Percentiles rank a stretch among this genome's conserved stretches.
phyloP scores from a whole-genome alignment of 345 rosid genomes.

The Lepidium aucheri region DNA sequence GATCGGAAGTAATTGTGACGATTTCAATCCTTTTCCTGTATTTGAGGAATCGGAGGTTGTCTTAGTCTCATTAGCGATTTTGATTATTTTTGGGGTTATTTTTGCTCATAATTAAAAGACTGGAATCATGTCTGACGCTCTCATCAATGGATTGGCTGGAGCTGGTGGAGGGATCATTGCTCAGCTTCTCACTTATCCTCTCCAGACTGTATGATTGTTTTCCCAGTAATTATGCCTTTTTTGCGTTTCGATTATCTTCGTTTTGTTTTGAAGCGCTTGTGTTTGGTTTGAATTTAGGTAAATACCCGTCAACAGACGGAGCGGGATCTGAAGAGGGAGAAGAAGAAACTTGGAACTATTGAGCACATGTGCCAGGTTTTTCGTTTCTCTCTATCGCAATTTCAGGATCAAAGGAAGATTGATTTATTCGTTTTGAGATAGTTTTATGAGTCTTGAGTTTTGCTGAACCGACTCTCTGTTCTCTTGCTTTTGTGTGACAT shows the following conservation, averaged over 20 bases:
- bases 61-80: slow-evolving; percentile 3
- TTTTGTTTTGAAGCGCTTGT: not conserved
- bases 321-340: slow-evolving; percentile 75
- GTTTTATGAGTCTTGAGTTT: not conserved
- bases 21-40: not conserved
- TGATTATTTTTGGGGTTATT: not conserved
- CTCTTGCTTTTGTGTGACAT: not conserved
- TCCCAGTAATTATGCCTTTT: not conserved
- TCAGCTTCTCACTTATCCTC: slow-evolving; percentile 91
- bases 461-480: not conserved
- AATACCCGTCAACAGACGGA: slow-evolving; percentile 97
- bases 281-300: slow-evolving; percentile 37
- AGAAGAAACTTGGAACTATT: slow-evolving; percentile 65
- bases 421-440: not conserved
- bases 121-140: slow-evolving; percentile 76
- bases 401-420: not conserved
- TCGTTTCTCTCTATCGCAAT: not conserved
- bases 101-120: not conserved
- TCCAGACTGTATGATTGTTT: slow-evolving; percentile 59
- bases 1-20: not conserved
- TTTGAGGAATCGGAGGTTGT: not conserved
- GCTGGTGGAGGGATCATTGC: slow-evolving; percentile 98
- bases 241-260: not conserved
- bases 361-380: slow-evolving; percentile 78
- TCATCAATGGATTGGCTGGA: slow-evolving; percentile 93